Evolutionary conservation across 164 flowering plant species (phyloP).

Genomic region (Cinnamomum micranthum): DNA sequence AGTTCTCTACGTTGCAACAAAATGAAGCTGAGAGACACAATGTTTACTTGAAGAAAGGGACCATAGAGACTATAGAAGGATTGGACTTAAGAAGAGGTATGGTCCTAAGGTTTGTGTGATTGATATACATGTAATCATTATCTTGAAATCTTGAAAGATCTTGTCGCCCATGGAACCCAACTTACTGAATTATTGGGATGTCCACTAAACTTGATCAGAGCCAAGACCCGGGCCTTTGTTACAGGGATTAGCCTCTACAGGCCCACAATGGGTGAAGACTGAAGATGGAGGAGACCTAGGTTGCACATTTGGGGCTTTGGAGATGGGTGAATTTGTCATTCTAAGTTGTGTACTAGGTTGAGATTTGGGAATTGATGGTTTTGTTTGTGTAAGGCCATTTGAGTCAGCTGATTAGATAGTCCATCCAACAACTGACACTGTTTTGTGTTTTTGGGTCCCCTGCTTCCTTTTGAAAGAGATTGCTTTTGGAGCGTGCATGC

Average conservation of each 20-base stretch:
- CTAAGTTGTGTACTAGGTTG: background rate
- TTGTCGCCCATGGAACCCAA: background rate
- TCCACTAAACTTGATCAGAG: background rate
- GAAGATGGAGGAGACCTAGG: background rate
- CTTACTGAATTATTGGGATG: background rate
- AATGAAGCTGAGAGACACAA: too few species aligned
- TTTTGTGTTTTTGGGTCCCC: background rate
- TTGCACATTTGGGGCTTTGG: background rate
- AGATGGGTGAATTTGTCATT: background rate
- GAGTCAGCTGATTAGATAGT: background rate
- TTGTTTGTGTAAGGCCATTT: background rate
- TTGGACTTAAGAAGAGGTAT: too few species aligned
- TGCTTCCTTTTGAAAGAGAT: background rate
- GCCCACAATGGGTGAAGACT: background rate
- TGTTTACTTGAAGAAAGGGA: too few species aligned
- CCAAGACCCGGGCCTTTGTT: background rate
- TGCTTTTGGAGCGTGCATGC: conserved; percentile 8
- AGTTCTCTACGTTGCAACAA: too few species aligned
- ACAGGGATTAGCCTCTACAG: background rate
- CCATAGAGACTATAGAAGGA: too few species aligned
- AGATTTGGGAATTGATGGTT: background rate
- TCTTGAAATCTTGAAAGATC: too few species aligned
- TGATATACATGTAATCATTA: too few species aligned
- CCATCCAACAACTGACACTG: background rate
- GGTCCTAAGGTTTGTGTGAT: too few species aligned